Evolutionary conservation across 352 stramenopile species (phyloP).

Genomic region (Phytopythium ostracodes): DNA sequence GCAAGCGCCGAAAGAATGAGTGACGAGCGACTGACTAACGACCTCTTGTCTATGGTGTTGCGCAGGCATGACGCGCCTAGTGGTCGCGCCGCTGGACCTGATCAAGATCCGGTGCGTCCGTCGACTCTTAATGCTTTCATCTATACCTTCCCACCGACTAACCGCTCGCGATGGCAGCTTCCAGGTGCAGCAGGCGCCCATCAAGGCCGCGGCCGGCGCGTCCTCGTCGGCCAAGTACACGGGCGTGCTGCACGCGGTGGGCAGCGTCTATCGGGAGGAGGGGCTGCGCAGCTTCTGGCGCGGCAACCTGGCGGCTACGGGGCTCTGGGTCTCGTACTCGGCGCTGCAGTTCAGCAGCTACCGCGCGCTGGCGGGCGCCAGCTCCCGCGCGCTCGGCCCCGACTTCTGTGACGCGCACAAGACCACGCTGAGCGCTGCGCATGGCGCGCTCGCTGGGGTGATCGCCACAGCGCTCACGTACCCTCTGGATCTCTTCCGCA

Average conservation of each 20-base stretch:
- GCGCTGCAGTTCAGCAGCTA: conserved; percentile 72
- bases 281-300: conserved; percentile 79
- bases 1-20: too few relatives aligned
- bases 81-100: conserved; percentile 74
- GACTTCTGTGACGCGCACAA: conserved; percentile 17
- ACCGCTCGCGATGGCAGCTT: conserved; percentile 17
- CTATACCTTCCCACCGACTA: too few relatives aligned
- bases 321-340: conserved; percentile 82
- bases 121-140: too few relatives aligned
- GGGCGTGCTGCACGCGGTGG: conserved; percentile 46
- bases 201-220: conserved; percentile 9
- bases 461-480: conserved; percentile 90
- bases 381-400: conserved; percentile 15
- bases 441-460: conserved; percentile 85
- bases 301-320: conserved; percentile 70
- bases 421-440: conserved; percentile 52
- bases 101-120: conserved; percentile 54
- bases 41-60: background rate
- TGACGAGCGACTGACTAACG: background rate
- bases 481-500: conserved; percentile 94
- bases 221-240: conserved; percentile 38
- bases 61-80: conserved; percentile 51
- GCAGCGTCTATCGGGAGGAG: conserved; percentile 77
- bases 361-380: conserved; percentile 28
- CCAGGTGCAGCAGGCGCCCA: conserved; percentile 66